These are phyloP conservation scores for Garcia nutans DNA, from an alignment of 345 rosid species.

Conservation along the genomic window DNA sequence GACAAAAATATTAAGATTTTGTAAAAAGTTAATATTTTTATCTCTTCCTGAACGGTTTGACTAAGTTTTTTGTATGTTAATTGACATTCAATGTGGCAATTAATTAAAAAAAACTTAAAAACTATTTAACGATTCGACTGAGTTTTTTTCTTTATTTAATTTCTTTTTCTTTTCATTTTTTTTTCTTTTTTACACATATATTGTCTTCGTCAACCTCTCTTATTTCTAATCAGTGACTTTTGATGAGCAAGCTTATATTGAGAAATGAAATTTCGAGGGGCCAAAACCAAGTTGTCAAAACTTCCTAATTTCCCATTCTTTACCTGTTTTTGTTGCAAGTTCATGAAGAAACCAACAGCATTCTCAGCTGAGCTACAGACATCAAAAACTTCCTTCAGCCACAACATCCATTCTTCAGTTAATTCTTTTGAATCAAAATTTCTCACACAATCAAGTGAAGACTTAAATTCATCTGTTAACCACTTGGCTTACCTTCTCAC, in stretches of 20 bases:
- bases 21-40: too few relatives aligned
- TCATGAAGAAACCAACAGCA: not conserved
- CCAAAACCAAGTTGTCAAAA: not conserved
- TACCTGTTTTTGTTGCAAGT: too few relatives aligned
- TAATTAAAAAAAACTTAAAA: too few relatives aligned
- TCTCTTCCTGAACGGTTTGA: too few relatives aligned
- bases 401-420: not conserved
- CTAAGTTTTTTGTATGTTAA: too few relatives aligned
- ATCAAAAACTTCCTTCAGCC: not conserved
- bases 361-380: not conserved
- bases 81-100: too few relatives aligned
- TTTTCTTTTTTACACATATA: too few relatives aligned
- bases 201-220: too few relatives aligned
- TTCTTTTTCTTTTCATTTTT: too few relatives aligned
- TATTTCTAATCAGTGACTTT: not conserved
- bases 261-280: not conserved
- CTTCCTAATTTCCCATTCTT: not conserved
- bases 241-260: not conserved
- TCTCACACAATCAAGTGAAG: not conserved
- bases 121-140: too few relatives aligned
- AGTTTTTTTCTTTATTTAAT: too few relatives aligned
- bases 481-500: not conserved
- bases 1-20: too few relatives aligned
- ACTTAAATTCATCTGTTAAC: not conserved
- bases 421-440: not conserved